phyloP scores from a whole-genome alignment of 495 filamentous ascomycete species.

The Cladorrhinum samala region DNA sequence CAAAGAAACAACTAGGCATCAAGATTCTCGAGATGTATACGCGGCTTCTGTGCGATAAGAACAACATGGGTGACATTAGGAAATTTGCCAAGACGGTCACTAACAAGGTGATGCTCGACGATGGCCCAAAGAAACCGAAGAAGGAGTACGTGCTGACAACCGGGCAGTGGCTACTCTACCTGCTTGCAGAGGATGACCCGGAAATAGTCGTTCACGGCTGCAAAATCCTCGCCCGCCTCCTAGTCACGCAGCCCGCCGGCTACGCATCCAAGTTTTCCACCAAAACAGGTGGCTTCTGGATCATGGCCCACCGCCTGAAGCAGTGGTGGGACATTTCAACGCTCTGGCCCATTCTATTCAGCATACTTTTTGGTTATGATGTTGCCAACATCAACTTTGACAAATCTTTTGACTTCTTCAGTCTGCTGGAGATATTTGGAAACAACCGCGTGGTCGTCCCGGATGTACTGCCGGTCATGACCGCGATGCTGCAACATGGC shows the following conservation, averaged over 20 bases:
- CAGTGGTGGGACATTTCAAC: slow-evolving; percentile 83
- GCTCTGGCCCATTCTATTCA: slow-evolving; percentile 85
- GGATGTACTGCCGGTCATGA: slow-evolving; percentile 73
- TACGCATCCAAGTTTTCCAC: slow-evolving; percentile 81
- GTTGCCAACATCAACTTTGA: slow-evolving; percentile 68
- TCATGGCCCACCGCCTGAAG: slow-evolving; percentile 74
- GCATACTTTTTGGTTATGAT: slow-evolving; percentile 79
- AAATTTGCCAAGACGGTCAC: slow-evolving; percentile 94
- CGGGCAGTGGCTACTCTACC: slow-evolving; percentile 83
- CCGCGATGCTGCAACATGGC: slow-evolving; percentile 81
- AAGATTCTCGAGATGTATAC: slow-evolving; percentile 76
- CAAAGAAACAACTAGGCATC: slow-evolving; percentile 60
- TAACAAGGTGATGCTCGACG: slow-evolving; percentile 66
- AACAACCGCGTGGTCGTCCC: slow-evolving; percentile 63
- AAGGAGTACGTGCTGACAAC: slow-evolving; percentile 35
- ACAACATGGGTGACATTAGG: slow-evolving; percentile 59
- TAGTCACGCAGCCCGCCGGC: slow-evolving; percentile 67
- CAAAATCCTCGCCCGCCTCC: slow-evolving; percentile 80
- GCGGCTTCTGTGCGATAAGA: slow-evolving; percentile 70
- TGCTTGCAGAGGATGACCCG: slow-evolving; percentile 80
- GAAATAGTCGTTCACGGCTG: slow-evolving; percentile 74
- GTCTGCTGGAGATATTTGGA: slow-evolving; percentile 65
- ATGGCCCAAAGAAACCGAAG: slow-evolving; percentile 13
- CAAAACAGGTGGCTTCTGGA: slow-evolving; percentile 77
- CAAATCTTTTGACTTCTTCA: slow-evolving; percentile 64